A percentile compares a stretch with the other conserved stretches of the same genome.
Conservation (phyloP, 108 stramenopile genomes). For the Aureococcus anophagefferens region DNA sequence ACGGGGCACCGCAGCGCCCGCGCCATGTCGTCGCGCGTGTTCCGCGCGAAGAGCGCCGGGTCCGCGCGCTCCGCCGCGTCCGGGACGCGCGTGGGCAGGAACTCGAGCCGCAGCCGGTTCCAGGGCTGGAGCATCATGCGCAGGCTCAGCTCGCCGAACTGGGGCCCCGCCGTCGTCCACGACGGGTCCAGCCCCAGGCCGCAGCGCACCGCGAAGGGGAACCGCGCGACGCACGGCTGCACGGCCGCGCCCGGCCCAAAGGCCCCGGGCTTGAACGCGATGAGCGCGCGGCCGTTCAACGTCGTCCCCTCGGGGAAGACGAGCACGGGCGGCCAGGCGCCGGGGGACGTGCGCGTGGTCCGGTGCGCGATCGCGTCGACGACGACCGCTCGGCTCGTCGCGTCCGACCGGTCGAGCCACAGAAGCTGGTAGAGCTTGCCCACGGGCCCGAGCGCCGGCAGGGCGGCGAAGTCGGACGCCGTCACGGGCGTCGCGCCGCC, state of each 20-base stretch:
- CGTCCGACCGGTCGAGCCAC: background rate
- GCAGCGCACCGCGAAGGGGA: constrained; percentile 3
- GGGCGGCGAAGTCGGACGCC: background rate
- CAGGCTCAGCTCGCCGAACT: constrained; percentile 1
- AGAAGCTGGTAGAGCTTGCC: background rate
- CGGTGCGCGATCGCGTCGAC: background rate
- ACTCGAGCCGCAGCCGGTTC: constrained; percentile 11
- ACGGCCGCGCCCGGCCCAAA: constrained; percentile 16
- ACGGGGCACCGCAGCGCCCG: constrained; percentile 11
- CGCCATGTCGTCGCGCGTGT: constrained; percentile 17
- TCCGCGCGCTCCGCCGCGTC: constrained; percentile 16
- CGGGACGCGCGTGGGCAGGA: constrained; percentile 11
- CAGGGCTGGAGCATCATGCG: constrained; percentile 11
- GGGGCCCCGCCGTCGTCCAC: constrained; percentile 14
- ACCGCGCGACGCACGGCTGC: constrained; percentile 25
- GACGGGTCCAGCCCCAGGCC: constrained; percentile 10
- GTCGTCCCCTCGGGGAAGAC: constrained; percentile 29
- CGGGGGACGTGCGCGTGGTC: background rate
- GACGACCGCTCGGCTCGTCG: background rate
- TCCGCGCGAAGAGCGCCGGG: constrained; percentile 12
- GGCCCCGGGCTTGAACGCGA: constrained; percentile 19
- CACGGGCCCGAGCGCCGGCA: background rate
- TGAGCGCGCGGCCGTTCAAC: constrained; percentile 17
- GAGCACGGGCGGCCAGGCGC: constrained; percentile 5
- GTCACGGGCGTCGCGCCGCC: background rate